phyloP scores from a whole-genome alignment of 495 filamentous ascomycete genomes.

The Cercophora samala region DNA sequence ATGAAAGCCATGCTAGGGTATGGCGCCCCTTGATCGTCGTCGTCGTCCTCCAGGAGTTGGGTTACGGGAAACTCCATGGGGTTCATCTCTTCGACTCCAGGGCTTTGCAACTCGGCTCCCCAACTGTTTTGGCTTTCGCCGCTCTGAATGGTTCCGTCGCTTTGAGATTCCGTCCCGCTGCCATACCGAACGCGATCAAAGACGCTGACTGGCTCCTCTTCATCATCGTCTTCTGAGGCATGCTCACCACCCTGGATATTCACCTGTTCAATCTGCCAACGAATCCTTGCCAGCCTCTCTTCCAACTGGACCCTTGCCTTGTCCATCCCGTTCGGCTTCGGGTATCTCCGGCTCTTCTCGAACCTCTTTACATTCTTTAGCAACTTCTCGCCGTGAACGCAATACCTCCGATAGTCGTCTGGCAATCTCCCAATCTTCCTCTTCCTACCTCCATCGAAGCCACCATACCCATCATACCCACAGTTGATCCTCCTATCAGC shows the following conservation, averaged over 20 bases:
- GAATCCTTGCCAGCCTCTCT: conserved; percentile 50
- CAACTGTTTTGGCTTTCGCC: conserved; percentile 35
- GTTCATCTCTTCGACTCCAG: not conserved
- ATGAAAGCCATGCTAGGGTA: not conserved
- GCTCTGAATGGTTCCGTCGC: conserved; percentile 28
- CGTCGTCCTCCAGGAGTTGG: not conserved
- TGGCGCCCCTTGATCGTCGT: not conserved
- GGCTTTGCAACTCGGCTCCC: conserved; percentile 13
- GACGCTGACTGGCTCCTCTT: conserved; percentile 42
- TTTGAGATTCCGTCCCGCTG: conserved; percentile 31
- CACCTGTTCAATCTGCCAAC: conserved; percentile 52
- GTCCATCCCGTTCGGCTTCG: conserved; percentile 26
- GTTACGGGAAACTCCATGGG: not conserved
- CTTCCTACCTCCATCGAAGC: conserved; percentile 54
- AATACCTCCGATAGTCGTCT: conserved; percentile 68
- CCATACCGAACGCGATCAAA: conserved; percentile 58
- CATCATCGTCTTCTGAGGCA: conserved; percentile 39
- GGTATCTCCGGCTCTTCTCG: conserved; percentile 35
- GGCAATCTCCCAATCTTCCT: conserved; percentile 54
- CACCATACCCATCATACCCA: conserved; percentile 58
- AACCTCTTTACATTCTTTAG: conserved; percentile 46
- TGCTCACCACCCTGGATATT: conserved; percentile 29
- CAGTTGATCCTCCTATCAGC: conserved; percentile 56
- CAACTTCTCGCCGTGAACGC: conserved; percentile 63
- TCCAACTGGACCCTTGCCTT: conserved; percentile 47